A percentile compares a stretch with the other conserved stretches of the same genome.
These are phyloP conservation scores for Hymenoscyphus occultus DNA, from an alignment of 2,329 filamentous ascomycete genomes.

Conservation along the genomic window DNA sequence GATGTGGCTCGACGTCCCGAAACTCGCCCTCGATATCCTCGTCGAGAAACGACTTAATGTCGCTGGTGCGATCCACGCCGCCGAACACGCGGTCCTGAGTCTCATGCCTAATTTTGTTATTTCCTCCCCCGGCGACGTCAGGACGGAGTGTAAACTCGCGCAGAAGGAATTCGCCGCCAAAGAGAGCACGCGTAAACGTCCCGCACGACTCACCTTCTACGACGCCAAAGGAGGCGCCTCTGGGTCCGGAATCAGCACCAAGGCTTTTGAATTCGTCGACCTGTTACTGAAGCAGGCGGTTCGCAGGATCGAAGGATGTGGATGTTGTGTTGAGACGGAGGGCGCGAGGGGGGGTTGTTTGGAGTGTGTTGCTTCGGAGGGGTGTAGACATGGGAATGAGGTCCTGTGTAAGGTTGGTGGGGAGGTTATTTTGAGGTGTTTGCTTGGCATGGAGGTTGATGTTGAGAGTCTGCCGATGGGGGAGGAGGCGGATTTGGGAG, in stretches of 20 bases:
- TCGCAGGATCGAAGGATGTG: conserved; percentile 70
- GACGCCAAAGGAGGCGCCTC: conserved; percentile 85
- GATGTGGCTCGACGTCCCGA: conserved; percentile 93
- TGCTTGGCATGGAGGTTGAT: conserved; percentile 76
- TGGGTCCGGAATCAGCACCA: conserved; percentile 83
- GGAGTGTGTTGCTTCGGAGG: conserved; percentile 83
- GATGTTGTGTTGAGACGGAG: conserved; percentile 48
- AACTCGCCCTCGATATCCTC: conserved; percentile 73
- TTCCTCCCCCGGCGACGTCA: conserved; percentile 83
- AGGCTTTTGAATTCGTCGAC: conserved; percentile 92
- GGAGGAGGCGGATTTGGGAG: conserved; percentile 63
- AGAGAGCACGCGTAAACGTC: conserved; percentile 72
- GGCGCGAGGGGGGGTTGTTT: conserved; percentile 70
- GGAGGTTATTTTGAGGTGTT: conserved; percentile 72
- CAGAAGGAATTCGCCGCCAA: conserved; percentile 80
- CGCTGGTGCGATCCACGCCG: conserved; percentile 88
- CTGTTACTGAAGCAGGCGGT: conserved; percentile 73
- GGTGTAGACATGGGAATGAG: conserved; percentile 81
- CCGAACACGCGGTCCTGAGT: conserved; percentile 84
- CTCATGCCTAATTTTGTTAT: conserved; percentile 90
- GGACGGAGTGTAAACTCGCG: conserved; percentile 89
- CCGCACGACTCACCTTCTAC: conserved; percentile 88
- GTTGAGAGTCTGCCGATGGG: conserved; percentile 84
- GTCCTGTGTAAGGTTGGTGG: conserved; percentile 93
- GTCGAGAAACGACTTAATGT: conserved; percentile 70